phyloP scores from a whole-genome alignment of 1,139 yeast genomes.

The Saccharomyces hybrid region DNA sequence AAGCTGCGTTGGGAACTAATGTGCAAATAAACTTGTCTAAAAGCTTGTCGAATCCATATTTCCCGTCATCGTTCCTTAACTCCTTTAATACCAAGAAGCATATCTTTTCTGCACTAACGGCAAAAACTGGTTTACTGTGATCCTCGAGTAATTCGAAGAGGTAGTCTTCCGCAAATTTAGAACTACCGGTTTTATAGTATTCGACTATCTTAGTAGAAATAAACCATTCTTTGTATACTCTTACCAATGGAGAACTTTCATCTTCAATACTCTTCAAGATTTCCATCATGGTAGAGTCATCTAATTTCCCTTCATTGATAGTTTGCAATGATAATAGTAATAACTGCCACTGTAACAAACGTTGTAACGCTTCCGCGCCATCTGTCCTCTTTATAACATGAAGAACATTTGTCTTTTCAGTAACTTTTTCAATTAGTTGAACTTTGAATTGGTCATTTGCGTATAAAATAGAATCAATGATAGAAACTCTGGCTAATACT shows the following conservation, averaged over 20 bases:
- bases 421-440: slow-evolving; percentile 38
- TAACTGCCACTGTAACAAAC: slow-evolving; percentile 53
- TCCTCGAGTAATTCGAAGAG: slow-evolving; percentile 29
- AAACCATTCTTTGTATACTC: slow-evolving; percentile 76
- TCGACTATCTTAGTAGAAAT: slow-evolving; percentile 34
- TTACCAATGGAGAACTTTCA: slow-evolving; percentile 72
- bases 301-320: slow-evolving; percentile 15
- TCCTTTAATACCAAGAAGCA: slow-evolving; percentile 46
- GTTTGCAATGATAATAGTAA: slow-evolving; percentile 37
- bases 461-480: slow-evolving; percentile 42
- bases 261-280: slow-evolving; percentile 35
- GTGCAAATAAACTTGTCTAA: slow-evolving; percentile 31
- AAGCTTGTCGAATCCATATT: slow-evolving; percentile 11
- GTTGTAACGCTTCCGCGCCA: slow-evolving; percentile 58
- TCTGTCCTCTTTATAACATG: slow-evolving; percentile 50
- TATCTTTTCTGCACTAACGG: slow-evolving; percentile 55
- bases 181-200: not conserved
- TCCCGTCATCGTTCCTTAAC: slow-evolving; percentile 25
- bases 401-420: slow-evolving; percentile 38
- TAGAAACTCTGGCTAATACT: slow-evolving; percentile 44
- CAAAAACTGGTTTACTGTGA: slow-evolving; percentile 43
- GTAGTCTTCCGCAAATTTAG: slow-evolving; percentile 17
- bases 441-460: slow-evolving; percentile 35
- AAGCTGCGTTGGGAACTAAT: slow-evolving; percentile 66
- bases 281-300: slow-evolving; percentile 16